Conservation (phyloP, 306 rosid species). For the Rosa chinensis region DNA sequence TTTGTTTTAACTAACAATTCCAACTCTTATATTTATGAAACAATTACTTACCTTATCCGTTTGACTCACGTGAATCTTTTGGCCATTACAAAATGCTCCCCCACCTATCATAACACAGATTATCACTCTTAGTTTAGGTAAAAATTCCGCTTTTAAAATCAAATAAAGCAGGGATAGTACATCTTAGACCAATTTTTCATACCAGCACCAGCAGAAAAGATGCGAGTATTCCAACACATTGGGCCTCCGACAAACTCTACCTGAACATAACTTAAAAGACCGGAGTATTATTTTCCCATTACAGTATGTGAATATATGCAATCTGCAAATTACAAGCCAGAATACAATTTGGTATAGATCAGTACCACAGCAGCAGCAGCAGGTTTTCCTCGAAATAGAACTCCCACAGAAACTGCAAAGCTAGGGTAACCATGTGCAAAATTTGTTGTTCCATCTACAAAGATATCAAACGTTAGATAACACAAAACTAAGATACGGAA, state of each 20-base stretch:
- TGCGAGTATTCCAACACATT: slow-evolving; percentile 94
- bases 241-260: slow-evolving; percentile 99
- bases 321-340: slow-evolving; percentile 13
- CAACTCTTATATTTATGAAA: neutral
- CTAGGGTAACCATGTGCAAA: slow-evolving; percentile 92
- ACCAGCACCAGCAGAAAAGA: slow-evolving; percentile 90
- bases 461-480: slow-evolving; percentile 33
- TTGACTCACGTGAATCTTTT: slow-evolving; percentile 73
- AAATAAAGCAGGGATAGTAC: slow-evolving; percentile 19
- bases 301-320: neutral
- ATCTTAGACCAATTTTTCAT: slow-evolving; percentile 23
- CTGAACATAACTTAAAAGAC: slow-evolving; percentile 32
- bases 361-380: slow-evolving; percentile 90
- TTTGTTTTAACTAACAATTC: neutral
- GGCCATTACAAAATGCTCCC: slow-evolving; percentile 91
- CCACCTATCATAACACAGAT: slow-evolving; percentile 58
- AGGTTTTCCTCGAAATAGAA: slow-evolving; percentile 84
- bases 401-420: slow-evolving; percentile 96
- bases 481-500: neutral
- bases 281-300: neutral
- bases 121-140: slow-evolving; percentile 19
- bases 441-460: slow-evolving; percentile 92
- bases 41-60: slow-evolving; percentile 53
- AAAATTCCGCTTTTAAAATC: slow-evolving; percentile 12
- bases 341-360: slow-evolving; percentile 1